Base-by-base conservation (phyloP, 305 asterid species). In the Solanum hybrid region DNA sequence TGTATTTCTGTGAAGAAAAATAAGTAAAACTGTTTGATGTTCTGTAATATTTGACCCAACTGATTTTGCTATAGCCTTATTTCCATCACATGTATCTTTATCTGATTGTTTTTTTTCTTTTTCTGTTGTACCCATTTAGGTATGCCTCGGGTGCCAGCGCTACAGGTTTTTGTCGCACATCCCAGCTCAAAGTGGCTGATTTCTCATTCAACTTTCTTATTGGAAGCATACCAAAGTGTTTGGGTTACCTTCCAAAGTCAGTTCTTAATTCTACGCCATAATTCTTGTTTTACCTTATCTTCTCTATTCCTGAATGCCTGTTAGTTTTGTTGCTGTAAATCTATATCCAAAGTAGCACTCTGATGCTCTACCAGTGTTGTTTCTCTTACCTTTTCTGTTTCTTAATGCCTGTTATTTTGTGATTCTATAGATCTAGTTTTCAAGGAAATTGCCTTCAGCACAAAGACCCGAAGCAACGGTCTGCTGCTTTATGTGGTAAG, bases 361-460 rank as follows among this genome's bases (percentile, higher is more conserved):
- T 81, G 87, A 81, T 81, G 24, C 26, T 61, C 72, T 7, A 61
- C 72, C 2, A 61, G 10, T 61, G 72, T 61, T 7, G 26, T 20
- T 61, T 20, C 11, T 61, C 72, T 61, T 61, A 61, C 72, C 72
- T 61, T 61, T 61, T 61, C 26, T 0, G 72, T 61, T 51, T 20
- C 57, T 13, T 51, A 24, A 51, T 84, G 22, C 75, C 39, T 82
- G 15, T 39, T 82, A 20, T 84, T 41, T 84, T 84, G 88, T 84
- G 38, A 1, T 17, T 13, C 17, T 26, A 20, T 33, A 97, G 99
- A 91, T 92, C 95, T 51, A 95, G 97, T 92, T 98, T 98, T 90
- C 96, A 92, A 90, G 99, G 97, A 29, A 98, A 98, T 89, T 98
- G 99, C 94, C 96, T 98, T 90, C 94, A 96, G 87, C 95, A 91